phyloP scores from a whole-genome alignment of 2,329 filamentous ascomycete species.

The Verticillium albo-atrum region DNA sequence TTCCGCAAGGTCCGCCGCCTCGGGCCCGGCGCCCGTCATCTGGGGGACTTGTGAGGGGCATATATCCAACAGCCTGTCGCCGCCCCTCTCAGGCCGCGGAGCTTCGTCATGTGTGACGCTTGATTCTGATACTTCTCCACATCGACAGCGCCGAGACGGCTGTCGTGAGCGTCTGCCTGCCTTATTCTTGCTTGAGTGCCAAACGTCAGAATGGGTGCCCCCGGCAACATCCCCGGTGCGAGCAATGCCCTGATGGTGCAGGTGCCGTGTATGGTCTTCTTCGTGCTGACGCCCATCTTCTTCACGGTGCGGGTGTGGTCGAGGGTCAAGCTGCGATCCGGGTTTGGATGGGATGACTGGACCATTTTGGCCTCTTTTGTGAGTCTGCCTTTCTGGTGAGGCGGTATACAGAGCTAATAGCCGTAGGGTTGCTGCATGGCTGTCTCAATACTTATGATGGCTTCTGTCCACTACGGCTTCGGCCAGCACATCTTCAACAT shows the following conservation, averaged over 20 bases:
- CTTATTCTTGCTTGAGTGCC: not conserved
- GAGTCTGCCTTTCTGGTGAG: conserved; percentile 3
- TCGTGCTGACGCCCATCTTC: conserved; percentile 35
- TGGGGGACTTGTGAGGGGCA: not conserved
- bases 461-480: conserved; percentile 35
- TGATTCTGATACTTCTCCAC: not conserved
- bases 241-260: conserved; percentile 33
- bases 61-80: not conserved
- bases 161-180: not conserved
- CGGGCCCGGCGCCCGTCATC: not conserved
- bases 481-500: conserved; percentile 34
- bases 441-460: conserved; percentile 34
- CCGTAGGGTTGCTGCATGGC: conserved; percentile 27
- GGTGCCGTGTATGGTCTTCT: conserved; percentile 36
- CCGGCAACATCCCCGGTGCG: conserved; percentile 22
- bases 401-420: not conserved
- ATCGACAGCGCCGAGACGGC: not conserved
- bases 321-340: conserved; percentile 28
- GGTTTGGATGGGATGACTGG: conserved; percentile 36
- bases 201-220: conserved; percentile 15
- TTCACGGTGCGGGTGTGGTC: conserved; percentile 34
- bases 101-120: not conserved
- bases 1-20: not conserved
- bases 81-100: not conserved
- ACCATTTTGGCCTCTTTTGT: conserved; percentile 38